A percentile compares a stretch with the other conserved stretches of the same genome.
Conservation (phyloP, 305 asterid genomes). For the Fraxinus velutina region DNA sequence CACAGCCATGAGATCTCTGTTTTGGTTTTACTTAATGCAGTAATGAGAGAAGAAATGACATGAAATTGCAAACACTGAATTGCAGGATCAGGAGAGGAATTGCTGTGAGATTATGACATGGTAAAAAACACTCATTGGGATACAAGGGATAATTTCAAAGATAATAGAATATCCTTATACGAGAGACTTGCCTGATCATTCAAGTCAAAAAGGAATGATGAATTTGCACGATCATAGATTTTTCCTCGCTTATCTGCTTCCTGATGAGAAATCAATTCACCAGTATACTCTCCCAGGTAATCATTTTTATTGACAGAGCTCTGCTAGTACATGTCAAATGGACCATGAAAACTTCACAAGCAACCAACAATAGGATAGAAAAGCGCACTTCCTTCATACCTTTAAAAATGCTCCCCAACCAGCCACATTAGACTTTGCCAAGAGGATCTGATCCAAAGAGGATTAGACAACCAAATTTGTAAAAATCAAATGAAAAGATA, state of each 20-base stretch:
- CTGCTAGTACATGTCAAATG: constrained; percentile 36
- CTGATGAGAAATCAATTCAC: constrained; percentile 89
- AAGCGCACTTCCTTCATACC: constrained; percentile 37
- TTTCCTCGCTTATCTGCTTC: constrained; percentile 99
- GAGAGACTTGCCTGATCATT: constrained; percentile 69
- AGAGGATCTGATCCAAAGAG: constrained; percentile 55
- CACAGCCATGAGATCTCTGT: constrained; percentile 5
- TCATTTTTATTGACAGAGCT: constrained; percentile 86
- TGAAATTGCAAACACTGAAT: neutral
- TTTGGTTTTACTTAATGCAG: neutral
- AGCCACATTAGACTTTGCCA: constrained; percentile 83
- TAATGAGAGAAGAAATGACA: neutral
- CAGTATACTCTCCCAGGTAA: constrained; percentile 96
- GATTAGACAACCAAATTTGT: neutral
- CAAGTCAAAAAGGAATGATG: constrained; percentile 92
- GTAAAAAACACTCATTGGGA: neutral
- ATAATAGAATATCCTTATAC: neutral
- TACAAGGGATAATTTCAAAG: constrained; percentile 5
- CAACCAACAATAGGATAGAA: neutral
- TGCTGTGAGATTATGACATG: neutral
- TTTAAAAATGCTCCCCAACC: constrained; percentile 99
- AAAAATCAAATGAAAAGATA: constrained; percentile 8
- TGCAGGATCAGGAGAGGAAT: neutral
- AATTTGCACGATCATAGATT: constrained; percentile 87
- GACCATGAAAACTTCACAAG: constrained; percentile 9